These are phyloP conservation scores for Mixia osmundae DNA, from an alignment of 1,284 basidiomycete genomes.

Conservation along the genomic window DNA sequence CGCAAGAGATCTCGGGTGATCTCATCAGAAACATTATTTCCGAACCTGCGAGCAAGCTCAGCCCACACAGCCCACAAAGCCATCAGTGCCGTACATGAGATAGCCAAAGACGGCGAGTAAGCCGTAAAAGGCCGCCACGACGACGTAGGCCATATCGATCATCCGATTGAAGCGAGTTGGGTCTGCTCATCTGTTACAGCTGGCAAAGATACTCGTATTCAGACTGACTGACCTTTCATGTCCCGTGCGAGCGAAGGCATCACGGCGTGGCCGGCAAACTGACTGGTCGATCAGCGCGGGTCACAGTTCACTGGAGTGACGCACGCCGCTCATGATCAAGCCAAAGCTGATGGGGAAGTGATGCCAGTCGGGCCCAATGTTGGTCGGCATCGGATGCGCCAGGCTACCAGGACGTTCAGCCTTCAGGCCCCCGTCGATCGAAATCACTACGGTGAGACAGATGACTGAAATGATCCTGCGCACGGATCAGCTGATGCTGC, in stretches of 20 bases:
- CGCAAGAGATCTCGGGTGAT: conserved; percentile 63
- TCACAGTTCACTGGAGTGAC: conserved; percentile 16
- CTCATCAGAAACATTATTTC: conserved; percentile 56
- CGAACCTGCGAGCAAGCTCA: conserved; percentile 29
- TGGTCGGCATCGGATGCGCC: conserved; percentile 46
- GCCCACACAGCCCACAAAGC: background rate
- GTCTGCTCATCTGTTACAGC: conserved; percentile 25
- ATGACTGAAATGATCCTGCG: conserved; percentile 45
- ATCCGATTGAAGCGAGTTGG: conserved; percentile 57
- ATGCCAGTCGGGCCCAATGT: conserved; percentile 33
- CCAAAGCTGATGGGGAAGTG: conserved; percentile 42
- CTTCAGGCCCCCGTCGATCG: conserved; percentile 65
- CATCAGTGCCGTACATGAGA: conserved; percentile 42
- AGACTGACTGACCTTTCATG: conserved; percentile 32
- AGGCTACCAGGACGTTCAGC: conserved; percentile 56
- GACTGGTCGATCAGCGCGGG: background rate
- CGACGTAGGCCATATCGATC: conserved; percentile 65
- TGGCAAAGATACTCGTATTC: background rate
- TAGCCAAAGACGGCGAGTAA: conserved; percentile 68
- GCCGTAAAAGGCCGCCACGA: conserved; percentile 54
- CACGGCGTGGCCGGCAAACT: conserved; percentile 82
- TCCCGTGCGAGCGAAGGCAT: conserved; percentile 73
- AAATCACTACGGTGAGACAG: conserved; percentile 50
- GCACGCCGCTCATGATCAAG: conserved; percentile 78
- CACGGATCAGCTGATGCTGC: background rate